Evolutionary conservation across 805 yeast species (phyloP).

Genomic region (Hanseniaspora jakobsenii): DNA sequence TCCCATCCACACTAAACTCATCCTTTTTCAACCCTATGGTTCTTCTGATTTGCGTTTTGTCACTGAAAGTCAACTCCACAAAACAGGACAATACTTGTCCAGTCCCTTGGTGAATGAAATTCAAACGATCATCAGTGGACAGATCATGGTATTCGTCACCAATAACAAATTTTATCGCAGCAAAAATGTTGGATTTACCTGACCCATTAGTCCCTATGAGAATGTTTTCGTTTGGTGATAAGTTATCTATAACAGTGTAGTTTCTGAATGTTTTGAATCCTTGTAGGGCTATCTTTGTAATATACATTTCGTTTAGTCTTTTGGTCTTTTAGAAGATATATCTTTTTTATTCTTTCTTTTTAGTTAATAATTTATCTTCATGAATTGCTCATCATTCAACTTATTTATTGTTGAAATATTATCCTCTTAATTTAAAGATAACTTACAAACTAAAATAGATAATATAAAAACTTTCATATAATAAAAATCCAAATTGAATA

Average conservation of each 20-base stretch:
- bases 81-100: conserved; percentile 84
- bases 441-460: too few relatives aligned
- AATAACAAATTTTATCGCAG: conserved; percentile 84
- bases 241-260: conserved; percentile 59
- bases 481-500: too few relatives aligned
- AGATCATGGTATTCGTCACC: conserved; percentile 81
- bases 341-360: neutral
- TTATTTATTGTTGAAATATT: too few relatives aligned
- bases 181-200: conserved; percentile 90
- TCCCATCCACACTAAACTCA: conserved; percentile 75
- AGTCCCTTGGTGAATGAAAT: conserved; percentile 79
- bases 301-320: too few relatives aligned
- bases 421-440: too few relatives aligned
- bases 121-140: conserved; percentile 74
- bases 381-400: too few relatives aligned
- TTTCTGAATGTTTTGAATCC: conserved; percentile 91
- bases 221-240: conserved; percentile 76
- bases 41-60: conserved; percentile 61
- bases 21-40: conserved; percentile 90
- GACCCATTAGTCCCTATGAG: conserved; percentile 91
- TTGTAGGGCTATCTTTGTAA: conserved; percentile 55
- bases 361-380: too few relatives aligned
- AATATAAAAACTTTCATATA: too few relatives aligned
- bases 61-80: conserved; percentile 82
- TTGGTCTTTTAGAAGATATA: neutral